phyloP scores from a whole-genome alignment of 371 early-diverging fungal genomes.

The Apophysomyces trapeziformis region DNA sequence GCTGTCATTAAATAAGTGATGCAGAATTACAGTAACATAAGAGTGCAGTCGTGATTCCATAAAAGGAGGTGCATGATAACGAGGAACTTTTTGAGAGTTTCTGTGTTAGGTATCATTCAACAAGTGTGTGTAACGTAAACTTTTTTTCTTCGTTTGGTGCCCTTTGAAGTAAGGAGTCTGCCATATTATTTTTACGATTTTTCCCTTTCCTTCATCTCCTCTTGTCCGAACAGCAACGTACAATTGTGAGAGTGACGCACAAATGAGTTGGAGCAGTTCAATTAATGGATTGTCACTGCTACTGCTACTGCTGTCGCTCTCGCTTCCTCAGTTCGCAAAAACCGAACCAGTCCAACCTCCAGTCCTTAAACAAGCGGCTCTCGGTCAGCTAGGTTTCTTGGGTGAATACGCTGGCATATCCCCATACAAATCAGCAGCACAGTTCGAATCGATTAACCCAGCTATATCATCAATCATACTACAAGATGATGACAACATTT shows the following conservation, averaged over 20 bases:
- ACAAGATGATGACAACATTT: slow-evolving; percentile 16
- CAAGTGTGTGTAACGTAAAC: no score
- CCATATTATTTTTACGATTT: slow-evolving; percentile 5
- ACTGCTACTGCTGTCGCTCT: slow-evolving; percentile 4
- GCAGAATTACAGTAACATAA: no score
- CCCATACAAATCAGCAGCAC: slow-evolving; percentile 20
- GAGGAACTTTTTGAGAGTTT: no score
- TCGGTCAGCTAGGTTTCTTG: slow-evolving; percentile 41
- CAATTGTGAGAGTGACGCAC: slow-evolving; percentile 7
- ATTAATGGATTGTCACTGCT: slow-evolving; percentile 3
- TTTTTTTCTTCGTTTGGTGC: no score
- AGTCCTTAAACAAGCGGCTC: slow-evolving; percentile 13
- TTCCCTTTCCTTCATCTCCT: slow-evolving; percentile 18
- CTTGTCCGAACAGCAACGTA: neutral
- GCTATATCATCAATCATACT: slow-evolving; percentile 20
- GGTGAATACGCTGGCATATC: slow-evolving; percentile 50
- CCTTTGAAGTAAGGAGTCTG: no score
- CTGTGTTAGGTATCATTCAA: no score
- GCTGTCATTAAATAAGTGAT: no score
- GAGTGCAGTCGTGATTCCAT: no score
- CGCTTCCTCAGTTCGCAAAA: slow-evolving; percentile 1
- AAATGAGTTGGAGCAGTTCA: slow-evolving; percentile 9
- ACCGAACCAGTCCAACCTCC: slow-evolving; percentile 19
- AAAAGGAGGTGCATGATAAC: no score
- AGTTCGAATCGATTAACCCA: slow-evolving; percentile 28